Evolutionary conservation across 257 asterid species (phyloP), one percentile per base, ranked within the genome.

Genomic region (Phtheirospermum japonicum): DNA sequence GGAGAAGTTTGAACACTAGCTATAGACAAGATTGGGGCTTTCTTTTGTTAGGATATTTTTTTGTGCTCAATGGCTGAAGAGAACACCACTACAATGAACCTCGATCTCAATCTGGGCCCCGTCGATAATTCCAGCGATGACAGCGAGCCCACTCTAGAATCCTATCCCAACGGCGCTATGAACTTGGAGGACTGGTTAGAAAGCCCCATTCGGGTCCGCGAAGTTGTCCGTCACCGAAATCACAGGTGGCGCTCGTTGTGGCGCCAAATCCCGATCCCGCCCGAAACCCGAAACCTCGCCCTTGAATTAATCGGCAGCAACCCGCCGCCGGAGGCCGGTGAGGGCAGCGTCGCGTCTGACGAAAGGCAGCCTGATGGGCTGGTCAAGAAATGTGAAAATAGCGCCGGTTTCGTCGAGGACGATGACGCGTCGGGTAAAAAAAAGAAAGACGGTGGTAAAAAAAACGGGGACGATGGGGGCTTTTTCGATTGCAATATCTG

Each of bases 81-180:
- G 63, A 67, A 83, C 53, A 77, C 76, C 3, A 76, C 53, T 69
- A 61, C 86, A 0, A 83, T 85, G 95, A 89, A 92, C 76, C 91
- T 92, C 57, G 99, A 92, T 84, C 96, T 92, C 70, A 92, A 89
- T 69, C 73, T 93, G 81, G 99, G 96, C 31, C 97, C 97, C 50
- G 66, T 77, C 32, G 94, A 85, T 76, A 73, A 80, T 71, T 72
- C 93, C 2, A 71, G 74, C 66, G 80, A 80, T 56, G 85, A 76
- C 36, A 68, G 43, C 16, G 87, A 68, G 30, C 77, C 72, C 13
- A 70, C 72, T 8, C 45, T 80, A 0, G 82, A 75, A 50, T 53
- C 84, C n/a, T 65, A 77, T 57, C 81, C 84, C 5, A 43, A 58
- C 7, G 88, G 74, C 48, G 59, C 77, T 43, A 79, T 91, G 84